Evolutionary conservation across 2,329 filamentous ascomycete genomes (phyloP), one percentile per base, ranked within the genome.

Genomic region (Ceratocystis diversiconidia): DNA sequence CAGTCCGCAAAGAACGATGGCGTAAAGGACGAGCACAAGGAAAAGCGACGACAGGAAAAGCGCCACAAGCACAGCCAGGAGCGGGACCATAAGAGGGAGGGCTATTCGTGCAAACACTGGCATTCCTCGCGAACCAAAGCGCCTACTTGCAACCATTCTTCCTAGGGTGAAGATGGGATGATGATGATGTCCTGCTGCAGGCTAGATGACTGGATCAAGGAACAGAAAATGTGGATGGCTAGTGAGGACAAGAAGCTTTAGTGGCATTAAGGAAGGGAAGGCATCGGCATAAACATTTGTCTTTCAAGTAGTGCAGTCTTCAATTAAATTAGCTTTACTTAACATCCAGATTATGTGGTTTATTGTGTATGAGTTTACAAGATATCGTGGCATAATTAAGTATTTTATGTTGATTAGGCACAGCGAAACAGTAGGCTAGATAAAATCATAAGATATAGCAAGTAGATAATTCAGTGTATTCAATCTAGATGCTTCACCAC

Each of bases 391-490:
- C 36, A 15, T 41, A 4, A 41, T 15, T 5, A 12, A 41, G 36
- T 41, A 41, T 12, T 15, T 41, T 12, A 15, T 41, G 4, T 41
- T 41, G 36, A 15, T 41, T 41, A 15, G 36, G 3, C 36, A 12
- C 36, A 41, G 36, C 12, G 10, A 15, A 41, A 15, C 10, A 41
- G 10, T 12, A 41, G 36, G 12, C 36, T 12, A 41, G 10, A 41
- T 41, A 41, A 41, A 41, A 15, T 41, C 36, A 41, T 15, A 4
- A 41, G 10, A 41, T 30, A 36, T 59, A 15, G 25, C 15, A 36
- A 41, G 48, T n/a, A 32, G 5, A 59, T 59, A 17, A 59, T 19
- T 59, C 55, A 59, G 55, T 36, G 28, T 59, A 59, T 59, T 59
- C 55, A 32, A 30, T n/a, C 28, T 19, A 59, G 8, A 59, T 30